Base-by-base conservation (phyloP, 176 grass and related monocot species). In the Phragmites australis region DNA sequence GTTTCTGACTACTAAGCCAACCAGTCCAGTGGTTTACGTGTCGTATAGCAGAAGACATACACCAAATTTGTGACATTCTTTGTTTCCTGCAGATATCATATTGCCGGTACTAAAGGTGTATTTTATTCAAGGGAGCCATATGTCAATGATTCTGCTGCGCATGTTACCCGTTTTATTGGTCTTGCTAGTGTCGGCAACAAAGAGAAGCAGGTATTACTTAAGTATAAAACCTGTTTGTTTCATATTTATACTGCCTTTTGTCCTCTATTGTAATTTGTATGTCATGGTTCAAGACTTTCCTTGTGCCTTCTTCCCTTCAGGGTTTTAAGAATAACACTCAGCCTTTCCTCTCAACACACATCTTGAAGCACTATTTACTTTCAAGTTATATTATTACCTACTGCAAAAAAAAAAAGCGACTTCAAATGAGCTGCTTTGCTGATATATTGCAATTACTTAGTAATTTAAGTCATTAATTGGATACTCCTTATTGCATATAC, bases 71-170 rank as follows among this genome's bases (percentile, higher is more conserved):
- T 80, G 34, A 62, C 16, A 54, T 54, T n/a, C 3, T 72, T 59
- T 68, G 39, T 81, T 76, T 61, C 60, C 17, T 87, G 55, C 89
- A 98, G 92, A 78, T 98, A 98, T 80, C 96, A 98, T 40, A 88
- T 94, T 88, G 86, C 96, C 44, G 92, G 88, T 74, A 91, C 96
- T 26, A 98, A 94, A 89, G 83, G 90, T 87, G 70, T 86, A 70
- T 98, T 91, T 82, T 98, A 89, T 81, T 84, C 88, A 70, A 89
- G 96, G 87, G 92, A 94, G 51, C 92, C 96, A 10, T 98, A 98
- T 81, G 48, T 62, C 3, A 98, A 94, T 53, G 83, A 90, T 81
- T 85, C 87, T 6, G 84, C 90, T 86, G 78, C 78, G 14, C 95
- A 94, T 80, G 83, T 93, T 68, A 93, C 92, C 19, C 90, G 92